A percentile compares a stretch with the other conserved stretches of the same genome.
Conservation (phyloP, 2,329 filamentous ascomycete genomes). For the Ramichloridium luteum region DNA sequence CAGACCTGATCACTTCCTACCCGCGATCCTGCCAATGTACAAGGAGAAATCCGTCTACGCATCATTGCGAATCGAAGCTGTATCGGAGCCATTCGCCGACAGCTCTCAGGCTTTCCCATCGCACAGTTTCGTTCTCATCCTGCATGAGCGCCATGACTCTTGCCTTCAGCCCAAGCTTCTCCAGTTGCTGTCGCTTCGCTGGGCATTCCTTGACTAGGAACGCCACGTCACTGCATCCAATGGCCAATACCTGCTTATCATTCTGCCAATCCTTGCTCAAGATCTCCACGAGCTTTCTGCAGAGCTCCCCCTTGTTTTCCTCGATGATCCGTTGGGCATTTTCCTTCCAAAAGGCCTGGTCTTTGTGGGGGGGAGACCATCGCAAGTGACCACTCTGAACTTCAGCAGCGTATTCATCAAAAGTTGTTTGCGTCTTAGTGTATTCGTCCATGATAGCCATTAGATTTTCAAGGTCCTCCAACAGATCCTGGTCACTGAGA, state of each 20-base stretch:
- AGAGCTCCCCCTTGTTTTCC: constrained; percentile 64
- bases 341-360: constrained; percentile 78
- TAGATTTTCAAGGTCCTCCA: constrained; percentile 37
- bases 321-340: constrained; percentile 82
- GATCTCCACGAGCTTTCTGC: constrained; percentile 74
- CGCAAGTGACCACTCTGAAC: constrained; percentile 75
- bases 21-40: too few relatives aligned
- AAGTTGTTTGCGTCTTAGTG: constrained; percentile 54
- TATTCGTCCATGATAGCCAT: constrained; percentile 71
- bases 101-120: constrained; percentile 85
- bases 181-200: constrained; percentile 65
- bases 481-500: constrained; percentile 40
- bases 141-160: constrained; percentile 90
- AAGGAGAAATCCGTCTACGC: too few relatives aligned
- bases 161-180: constrained; percentile 73
- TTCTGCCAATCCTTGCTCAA: constrained; percentile 72
- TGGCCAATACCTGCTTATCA: constrained; percentile 74
- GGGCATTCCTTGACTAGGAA: constrained; percentile 78
- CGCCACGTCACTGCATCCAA: constrained; percentile 89
- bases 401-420: constrained; percentile 64
- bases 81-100: constrained; percentile 68
- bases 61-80: constrained; percentile 41
- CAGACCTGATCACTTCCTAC: background rate
- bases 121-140: constrained; percentile 73
- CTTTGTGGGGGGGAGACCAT: constrained; percentile 86